phyloP scores from a whole-genome alignment of 331 rosid species.

The Acacia concinna region DNA sequence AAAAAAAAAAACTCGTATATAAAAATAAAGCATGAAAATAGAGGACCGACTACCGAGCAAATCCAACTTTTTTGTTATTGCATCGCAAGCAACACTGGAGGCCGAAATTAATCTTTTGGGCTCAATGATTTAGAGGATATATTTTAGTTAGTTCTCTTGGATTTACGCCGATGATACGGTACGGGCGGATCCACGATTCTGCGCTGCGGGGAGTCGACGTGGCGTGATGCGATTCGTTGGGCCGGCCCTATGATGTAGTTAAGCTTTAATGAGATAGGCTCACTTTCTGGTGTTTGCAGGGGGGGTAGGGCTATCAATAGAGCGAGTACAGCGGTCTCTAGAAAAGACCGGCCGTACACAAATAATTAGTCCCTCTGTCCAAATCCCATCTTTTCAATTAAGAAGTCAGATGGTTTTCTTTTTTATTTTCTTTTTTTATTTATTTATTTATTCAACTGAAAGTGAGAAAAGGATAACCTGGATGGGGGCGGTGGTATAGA shows the following conservation, averaged over 20 bases:
- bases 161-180: neutral
- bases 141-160: neutral
- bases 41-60: neutral
- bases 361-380: neutral
- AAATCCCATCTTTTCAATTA: neutral
- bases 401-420: neutral
- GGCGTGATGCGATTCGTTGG: neutral
- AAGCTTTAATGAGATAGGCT: neutral
- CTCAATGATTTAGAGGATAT: conserved; percentile 34
- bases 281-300: neutral
- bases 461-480: neutral
- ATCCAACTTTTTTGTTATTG: conserved; percentile 37
- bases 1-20: no score
- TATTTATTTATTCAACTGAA: no score
- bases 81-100: conserved; percentile 51
- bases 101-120: conserved; percentile 57
- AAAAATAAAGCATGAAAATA: neutral
- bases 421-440: no score
- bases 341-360: neutral
- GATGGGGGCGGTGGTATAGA: neutral
- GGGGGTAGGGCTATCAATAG: neutral
- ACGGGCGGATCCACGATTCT: neutral
- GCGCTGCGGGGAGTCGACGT: neutral
- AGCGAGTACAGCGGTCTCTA: neutral
- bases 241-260: neutral